A percentile compares a stretch with the other conserved stretches of the same genome.
phyloP scores from a whole-genome alignment of 2,329 filamentous ascomycete genomes.

The Claviceps pazoutovae region DNA sequence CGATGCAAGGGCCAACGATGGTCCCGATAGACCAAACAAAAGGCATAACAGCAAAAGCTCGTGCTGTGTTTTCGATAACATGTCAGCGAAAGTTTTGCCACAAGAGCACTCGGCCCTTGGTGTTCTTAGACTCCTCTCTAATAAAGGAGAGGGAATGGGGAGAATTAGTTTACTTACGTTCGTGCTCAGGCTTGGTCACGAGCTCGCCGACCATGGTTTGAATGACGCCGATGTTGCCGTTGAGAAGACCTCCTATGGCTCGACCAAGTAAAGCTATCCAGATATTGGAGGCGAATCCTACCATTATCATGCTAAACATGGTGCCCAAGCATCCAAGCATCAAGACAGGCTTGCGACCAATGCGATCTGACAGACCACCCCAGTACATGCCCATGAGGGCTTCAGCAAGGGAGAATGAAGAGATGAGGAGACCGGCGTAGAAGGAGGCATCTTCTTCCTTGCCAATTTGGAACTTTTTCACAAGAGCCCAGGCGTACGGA shows the following conservation, averaged over 20 bases:
- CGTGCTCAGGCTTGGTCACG: conserved; percentile 70
- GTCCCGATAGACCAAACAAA: conserved; percentile 89
- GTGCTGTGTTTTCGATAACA: conserved; percentile 33
- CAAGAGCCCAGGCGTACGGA: conserved; percentile 77
- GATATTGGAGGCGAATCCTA: conserved; percentile 72
- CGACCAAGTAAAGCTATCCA: conserved; percentile 70
- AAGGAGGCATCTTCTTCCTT: conserved; percentile 65
- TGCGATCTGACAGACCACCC: conserved; percentile 68
- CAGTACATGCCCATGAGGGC: conserved; percentile 76
- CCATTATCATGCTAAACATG: conserved; percentile 66
- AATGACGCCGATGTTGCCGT: conserved; percentile 83
- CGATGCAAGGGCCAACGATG: conserved; percentile 77
- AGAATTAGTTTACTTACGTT: conserved; percentile 49
- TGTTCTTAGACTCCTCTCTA: too few species aligned
- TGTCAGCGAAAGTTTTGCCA: conserved; percentile 8
- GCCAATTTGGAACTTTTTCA: conserved; percentile 62
- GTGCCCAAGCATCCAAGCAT: conserved; percentile 71
- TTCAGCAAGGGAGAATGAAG: conserved; percentile 72
- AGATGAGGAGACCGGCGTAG: conserved; percentile 79
- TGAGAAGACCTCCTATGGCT: conserved; percentile 66
- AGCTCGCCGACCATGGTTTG: conserved; percentile 89
- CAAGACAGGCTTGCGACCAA: conserved; percentile 76
- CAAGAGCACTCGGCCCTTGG: neutral
- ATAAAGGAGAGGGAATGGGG: neutral
- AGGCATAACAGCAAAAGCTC: conserved; percentile 83